Percentiles rank a stretch among this genome's conserved stretches.
Conservation (phyloP, 345 rosid species). For the Salix caprea region DNA sequence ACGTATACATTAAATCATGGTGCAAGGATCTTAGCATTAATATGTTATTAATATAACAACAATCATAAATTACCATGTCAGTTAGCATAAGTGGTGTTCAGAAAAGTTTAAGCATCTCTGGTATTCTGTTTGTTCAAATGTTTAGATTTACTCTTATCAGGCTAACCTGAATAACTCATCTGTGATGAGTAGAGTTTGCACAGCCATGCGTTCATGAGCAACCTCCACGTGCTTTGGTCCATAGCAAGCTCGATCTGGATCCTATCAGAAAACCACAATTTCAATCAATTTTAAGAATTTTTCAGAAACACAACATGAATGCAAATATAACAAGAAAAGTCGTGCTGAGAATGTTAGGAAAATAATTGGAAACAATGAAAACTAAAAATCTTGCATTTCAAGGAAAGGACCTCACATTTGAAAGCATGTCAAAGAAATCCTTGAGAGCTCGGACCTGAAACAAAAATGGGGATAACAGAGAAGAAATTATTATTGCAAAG, state of each 20-base stretch:
- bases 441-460: conserved; percentile 75
- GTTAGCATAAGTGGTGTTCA: too few species aligned
- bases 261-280: conserved; percentile 36
- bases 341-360: neutral
- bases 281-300: neutral
- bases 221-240: conserved; percentile 98
- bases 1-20: too few species aligned
- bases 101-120: too few species aligned
- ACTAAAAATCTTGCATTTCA: neutral
- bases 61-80: too few species aligned
- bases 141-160: neutral
- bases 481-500: neutral
- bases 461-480: conserved; percentile 1
- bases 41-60: too few species aligned
- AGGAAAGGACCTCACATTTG: conserved; percentile 70
- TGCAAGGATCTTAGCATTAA: too few species aligned
- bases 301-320: neutral
- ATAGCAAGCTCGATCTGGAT: conserved; percentile 77
- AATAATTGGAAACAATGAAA: neutral
- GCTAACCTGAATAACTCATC: conserved; percentile 90
- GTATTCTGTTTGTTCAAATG: neutral
- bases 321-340: neutral
- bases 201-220: conserved; percentile 92
- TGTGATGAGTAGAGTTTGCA: conserved; percentile 88
- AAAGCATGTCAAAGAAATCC: conserved; percentile 87